Percentiles rank a stretch among this genome's conserved stretches.
Conservation (phyloP, 2,329 filamentous ascomycete species). For the Helminthosporium solani region DNA sequence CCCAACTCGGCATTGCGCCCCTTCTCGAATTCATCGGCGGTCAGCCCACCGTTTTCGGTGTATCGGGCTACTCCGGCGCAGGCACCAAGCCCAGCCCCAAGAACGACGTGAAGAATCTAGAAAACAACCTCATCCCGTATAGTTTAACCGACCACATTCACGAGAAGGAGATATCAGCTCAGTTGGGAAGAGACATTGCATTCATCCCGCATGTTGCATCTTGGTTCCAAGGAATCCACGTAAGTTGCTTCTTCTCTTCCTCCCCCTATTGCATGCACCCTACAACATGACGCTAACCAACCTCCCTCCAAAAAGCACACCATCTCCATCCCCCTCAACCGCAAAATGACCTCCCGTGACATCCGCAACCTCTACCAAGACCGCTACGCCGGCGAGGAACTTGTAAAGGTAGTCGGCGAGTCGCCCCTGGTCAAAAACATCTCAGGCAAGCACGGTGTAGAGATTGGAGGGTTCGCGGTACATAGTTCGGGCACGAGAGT, state of each 20-base stretch:
- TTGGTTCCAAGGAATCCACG: constrained; percentile 94
- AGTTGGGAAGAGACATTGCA: constrained; percentile 71
- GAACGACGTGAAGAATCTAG: constrained; percentile 83
- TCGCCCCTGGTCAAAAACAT: constrained; percentile 84
- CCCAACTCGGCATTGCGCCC: constrained; percentile 85
- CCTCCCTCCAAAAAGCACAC: constrained; percentile 60
- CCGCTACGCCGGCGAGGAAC: constrained; percentile 90
- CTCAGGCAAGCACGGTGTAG: constrained; percentile 79
- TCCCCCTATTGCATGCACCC: too few relatives aligned
- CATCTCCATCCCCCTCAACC: constrained; percentile 82
- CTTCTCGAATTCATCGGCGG: constrained; percentile 76
- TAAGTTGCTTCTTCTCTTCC: constrained; percentile 44
- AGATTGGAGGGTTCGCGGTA: constrained; percentile 95
- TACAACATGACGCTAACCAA: constrained; percentile 2
- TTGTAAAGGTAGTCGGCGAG: constrained; percentile 90
- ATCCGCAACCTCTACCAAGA: constrained; percentile 95
- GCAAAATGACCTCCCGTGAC: constrained; percentile 86
- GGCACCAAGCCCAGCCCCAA: constrained; percentile 92
- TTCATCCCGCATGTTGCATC: constrained; percentile 95
- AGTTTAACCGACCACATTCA: constrained; percentile 92
- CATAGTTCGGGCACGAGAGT: constrained; percentile 86
- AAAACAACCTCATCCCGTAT: constrained; percentile 88
- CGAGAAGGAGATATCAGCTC: constrained; percentile 82
- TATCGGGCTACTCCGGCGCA: constrained; percentile 91
- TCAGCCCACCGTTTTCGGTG: constrained; percentile 81